phyloP scores from a whole-genome alignment of 495 filamentous ascomycete genomes.

The Aspergillus leporis region DNA sequence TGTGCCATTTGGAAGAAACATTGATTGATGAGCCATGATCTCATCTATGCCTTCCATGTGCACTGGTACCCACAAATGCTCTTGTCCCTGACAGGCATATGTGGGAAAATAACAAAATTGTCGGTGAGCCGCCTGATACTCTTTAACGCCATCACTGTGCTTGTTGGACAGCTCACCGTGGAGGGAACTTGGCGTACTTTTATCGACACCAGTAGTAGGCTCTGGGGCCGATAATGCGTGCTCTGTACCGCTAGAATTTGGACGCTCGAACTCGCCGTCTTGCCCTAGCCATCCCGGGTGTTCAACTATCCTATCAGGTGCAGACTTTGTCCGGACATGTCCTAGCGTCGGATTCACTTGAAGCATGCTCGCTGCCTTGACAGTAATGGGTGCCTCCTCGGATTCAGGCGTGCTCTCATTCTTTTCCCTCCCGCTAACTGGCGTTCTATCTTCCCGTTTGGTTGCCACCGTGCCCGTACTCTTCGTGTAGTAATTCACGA shows the following conservation, averaged over 20 bases:
- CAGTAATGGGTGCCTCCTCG: background rate
- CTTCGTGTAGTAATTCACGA: constrained; percentile 89
- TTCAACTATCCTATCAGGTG: background rate
- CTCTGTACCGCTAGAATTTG: too few species aligned
- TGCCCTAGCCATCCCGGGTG: background rate
- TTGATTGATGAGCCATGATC: constrained; percentile 75
- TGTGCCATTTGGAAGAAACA: constrained; percentile 63
- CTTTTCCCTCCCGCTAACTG: background rate
- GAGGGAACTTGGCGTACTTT: too few species aligned
- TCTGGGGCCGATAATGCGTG: too few species aligned
- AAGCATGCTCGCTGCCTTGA: background rate
- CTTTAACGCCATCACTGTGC: background rate
- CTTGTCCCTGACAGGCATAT: constrained; percentile 1
- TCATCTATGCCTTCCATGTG: constrained; percentile 63
- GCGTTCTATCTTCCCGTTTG: background rate
- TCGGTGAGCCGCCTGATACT: background rate
- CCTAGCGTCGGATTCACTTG: background rate
- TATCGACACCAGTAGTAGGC: too few species aligned
- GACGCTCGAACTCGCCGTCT: background rate
- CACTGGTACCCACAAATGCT: constrained; percentile 17
- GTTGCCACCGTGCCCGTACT: constrained; percentile 48
- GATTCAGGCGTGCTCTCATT: background rate
- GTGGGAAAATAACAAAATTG: constrained; percentile 10
- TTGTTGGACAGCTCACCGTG: background rate
- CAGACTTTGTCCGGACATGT: background rate